Base-by-base conservation (phyloP, 768 basidiomycete species). In the Vararia minispora region DNA sequence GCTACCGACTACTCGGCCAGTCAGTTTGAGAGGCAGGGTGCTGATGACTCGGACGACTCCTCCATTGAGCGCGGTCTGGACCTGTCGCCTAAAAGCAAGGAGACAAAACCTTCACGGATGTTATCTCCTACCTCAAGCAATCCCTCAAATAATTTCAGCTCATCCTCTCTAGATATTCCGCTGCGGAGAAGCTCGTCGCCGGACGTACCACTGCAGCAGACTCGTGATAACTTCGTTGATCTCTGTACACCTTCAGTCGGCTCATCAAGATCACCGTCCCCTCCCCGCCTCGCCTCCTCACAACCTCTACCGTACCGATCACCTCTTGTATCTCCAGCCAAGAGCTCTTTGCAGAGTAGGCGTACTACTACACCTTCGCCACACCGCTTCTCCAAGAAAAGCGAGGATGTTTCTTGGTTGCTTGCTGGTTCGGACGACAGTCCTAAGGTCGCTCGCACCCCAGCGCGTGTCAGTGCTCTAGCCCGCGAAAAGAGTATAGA, bases 31-130 rank as follows among this genome's bases (percentile, higher is more conserved):
- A 57, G 54, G 22, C 61, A 64, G 47, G 71, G 60, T 4, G 55
- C 55, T 12, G 72, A 77, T 37, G 76, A 78, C 48, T 62, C 64
- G 1, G 69, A 72, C 36, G 73, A 80, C 44, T 52, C 68, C 48
- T 74, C 72, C 8, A 69, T 75, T 23, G 72, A 76, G 51, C 54
- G 52, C 8, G 71, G 70, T 5, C 44, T 63, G 5, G 47, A 57
- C n/a, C n/a, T 12, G 14, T 23, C 28, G 29, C 44, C 17, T 22
- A 24, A 18, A 23, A 31, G 16, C 37, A 43, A 41, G 9, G 39
- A 28, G 25, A 45, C 20, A 20, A 5, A n/a, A 33, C 18, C 12
- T 14, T 33, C 16, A n/a, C 31, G 5, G 35, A 40, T n/a, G 4
- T 3, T 21, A 35, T 20, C 39, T 39, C 37, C 43, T 3, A 41